Conservation (phyloP, 208 protist genomes). For the Crithidia expoeki region DNA sequence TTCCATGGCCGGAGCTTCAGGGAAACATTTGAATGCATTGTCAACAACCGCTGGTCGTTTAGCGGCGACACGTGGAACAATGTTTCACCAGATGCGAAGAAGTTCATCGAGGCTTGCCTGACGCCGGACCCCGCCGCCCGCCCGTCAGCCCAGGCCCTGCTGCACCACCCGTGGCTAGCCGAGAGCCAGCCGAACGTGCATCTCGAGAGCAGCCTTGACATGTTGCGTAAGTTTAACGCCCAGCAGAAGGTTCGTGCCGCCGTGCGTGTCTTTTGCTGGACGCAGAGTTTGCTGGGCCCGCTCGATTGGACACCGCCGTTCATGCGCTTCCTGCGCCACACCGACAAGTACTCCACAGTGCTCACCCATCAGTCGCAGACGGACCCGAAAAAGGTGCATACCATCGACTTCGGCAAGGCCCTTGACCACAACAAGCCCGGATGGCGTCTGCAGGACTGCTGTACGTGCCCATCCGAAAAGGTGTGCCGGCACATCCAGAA, state of each 20-base stretch:
- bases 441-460: slow-evolving; percentile 76
- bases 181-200: slow-evolving; percentile 54
- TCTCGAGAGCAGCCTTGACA: slow-evolving; percentile 53
- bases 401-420: slow-evolving; percentile 71
- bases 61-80: slow-evolving; percentile 50
- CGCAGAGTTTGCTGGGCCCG: slow-evolving; percentile 61
- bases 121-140: slow-evolving; percentile 66
- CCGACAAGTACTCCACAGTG: slow-evolving; percentile 71
- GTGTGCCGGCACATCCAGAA: slow-evolving; percentile 90
- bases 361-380: slow-evolving; percentile 78
- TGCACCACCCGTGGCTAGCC: slow-evolving; percentile 69
- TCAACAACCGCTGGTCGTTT: slow-evolving; percentile 67
- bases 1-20: slow-evolving; percentile 68
- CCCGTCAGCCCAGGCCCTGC: slow-evolving; percentile 64
- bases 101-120: slow-evolving; percentile 72
- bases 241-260: slow-evolving; percentile 70
- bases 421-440: slow-evolving; percentile 49
- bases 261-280: slow-evolving; percentile 70
- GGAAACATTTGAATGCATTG: slow-evolving; percentile 70
- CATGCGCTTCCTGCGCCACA: slow-evolving; percentile 79
- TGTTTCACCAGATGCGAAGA: slow-evolving; percentile 51
- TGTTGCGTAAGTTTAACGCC: slow-evolving; percentile 58
- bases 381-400: slow-evolving; percentile 55
- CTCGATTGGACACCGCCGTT: slow-evolving; percentile 75
- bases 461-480: slow-evolving; percentile 65